Base-by-base conservation (phyloP, 495 filamentous ascomycete species). In the Halenospora varia region DNA sequence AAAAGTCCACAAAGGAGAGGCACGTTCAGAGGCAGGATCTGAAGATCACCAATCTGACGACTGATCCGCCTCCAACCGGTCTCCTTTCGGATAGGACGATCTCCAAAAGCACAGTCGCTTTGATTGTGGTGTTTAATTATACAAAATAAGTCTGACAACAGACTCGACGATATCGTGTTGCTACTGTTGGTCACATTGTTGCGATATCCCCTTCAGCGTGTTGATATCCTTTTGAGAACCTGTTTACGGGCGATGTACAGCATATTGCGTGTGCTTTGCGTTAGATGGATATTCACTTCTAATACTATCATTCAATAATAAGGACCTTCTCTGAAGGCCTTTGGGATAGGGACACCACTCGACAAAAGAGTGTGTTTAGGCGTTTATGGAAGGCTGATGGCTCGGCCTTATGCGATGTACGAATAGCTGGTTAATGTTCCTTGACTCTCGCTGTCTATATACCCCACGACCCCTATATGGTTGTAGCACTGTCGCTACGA, bases 1-100 rank as follows among this genome's bases (percentile, higher is more conserved):
- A 70, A 98, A 98, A 73, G 93, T 97, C 46, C 94, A 98, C 78
- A 92, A 91, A 71, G 88, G 86, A 69, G 91, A 96, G 50, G 71
- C 75, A 20, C 75, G 71, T 23, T 81, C 78, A 39, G 80, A 68
- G 57, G 61, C 57, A 0, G 66, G 66, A 41, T 68, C 66, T 2
- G 66, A 68, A 56, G 66, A 64, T 24, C 66, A 64, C 50, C 66
- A 68, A 20, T 68, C 66, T 1, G 66, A 68, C 29, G 62, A 68
- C 4, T 68, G 58, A 26, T 23, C 13, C 13, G 3, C 23, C 13
- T 25, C 4, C 22, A 15, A 20, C 20, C 23, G 20, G 10, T 35
- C 45, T 3, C 47, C 19, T 48, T 6, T 3, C 20, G 19, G 10
- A 19, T 8, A 8, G 9, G 11, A 23, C 8, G 25, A 24, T 49